Evolutionary conservation across 148 eudicot species (phyloP), one percentile per base, ranked within the genome.

Genomic region (Linanthus parryae): DNA sequence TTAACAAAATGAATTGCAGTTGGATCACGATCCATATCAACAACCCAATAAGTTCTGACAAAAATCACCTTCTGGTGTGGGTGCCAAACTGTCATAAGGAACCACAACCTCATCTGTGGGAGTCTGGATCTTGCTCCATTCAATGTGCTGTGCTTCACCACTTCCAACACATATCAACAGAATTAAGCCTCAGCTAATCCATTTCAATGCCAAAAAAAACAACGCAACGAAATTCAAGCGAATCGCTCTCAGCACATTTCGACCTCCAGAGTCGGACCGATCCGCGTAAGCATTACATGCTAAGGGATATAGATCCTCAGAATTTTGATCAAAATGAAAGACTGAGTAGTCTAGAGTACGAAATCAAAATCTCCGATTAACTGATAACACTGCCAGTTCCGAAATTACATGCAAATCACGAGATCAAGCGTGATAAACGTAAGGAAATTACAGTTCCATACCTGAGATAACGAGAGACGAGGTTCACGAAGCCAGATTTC

Each of bases 401-500:
- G 14, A 26, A 34, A 17, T 51, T 5, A n/a, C 7, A 25, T 9
- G 34, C 12, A 1, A 29, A 21, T 6, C 40, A 33, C 26, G 34
- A 51, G 17, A 51, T 34, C 23, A 51, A 34, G 20, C 17, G 36
- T n/a, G n/a, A n/a, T n/a, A n/a, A n/a, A n/a, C n/a, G n/a, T n/a
- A n/a, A n/a, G n/a, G n/a, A n/a, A n/a, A n/a, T n/a, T n/a, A n/a
- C n/a, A n/a, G n/a, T n/a, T n/a, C n/a, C n/a, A n/a, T 72, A 88
- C 99, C 96, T 88, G 55, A 94, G 85, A 70, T 87, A 87, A 26
- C 99, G 99, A 55, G 72, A 12, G 28, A 92, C 94, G 47, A 92
- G 96, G 75, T 64, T 88, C 55, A 92, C 70, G 61, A 88, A 92
- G 69, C 99, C 99, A 72, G 96, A 77, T 76, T 92, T 92, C 95